Base-by-base conservation (phyloP, 2,329 filamentous ascomycete genomes). In the Clarireedia homoeocarpa region DNA sequence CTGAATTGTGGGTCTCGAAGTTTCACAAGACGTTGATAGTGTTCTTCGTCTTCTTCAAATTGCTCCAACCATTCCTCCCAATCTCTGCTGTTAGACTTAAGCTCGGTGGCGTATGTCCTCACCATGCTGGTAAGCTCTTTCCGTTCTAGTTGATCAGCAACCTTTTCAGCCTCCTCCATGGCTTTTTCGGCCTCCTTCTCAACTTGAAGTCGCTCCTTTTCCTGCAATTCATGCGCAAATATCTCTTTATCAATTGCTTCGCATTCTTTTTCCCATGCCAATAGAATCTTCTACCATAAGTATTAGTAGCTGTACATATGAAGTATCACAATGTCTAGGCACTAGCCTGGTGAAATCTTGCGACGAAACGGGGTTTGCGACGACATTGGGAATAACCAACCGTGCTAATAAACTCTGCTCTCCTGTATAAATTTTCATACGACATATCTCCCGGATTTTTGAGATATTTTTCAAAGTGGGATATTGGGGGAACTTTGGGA, bases 381-480 rank as follows among this genome's bases (percentile, higher is more conserved):
- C 23, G n/a, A 17, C n/a, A 30, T 26, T 14, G 49, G 42, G 24
- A 17, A 26, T 26, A 4, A 55, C 52, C 34, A 50, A 55, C 53
- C 40, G 20, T 45, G 27, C 39, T 51, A 38, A 67, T 57, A 5
- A 46, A 45, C 36, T 48, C 53, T 17, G 65, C 61, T 26, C 60
- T 61, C 20, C 60, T 57, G 52, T 67, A 69, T 6, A 67, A 56
- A 34, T 61, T 57, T 5, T 65, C 61, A 42, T 65, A 64, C 9
- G 59, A 23, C 60, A 67, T 57, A 3, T 63, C 58, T 30, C 64
- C 61, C 15, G 61, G 51, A 42, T 62, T 58, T 2, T 58, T 57
- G 5, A 69, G 58, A 48, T 62, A 68, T 14, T 62, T 54, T 36
- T 65, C 62, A 47, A 69, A 66, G 12, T 42, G 46, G 17, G 59